Evolutionary conservation across 202 grass and related monocot genomes (phyloP), one percentile per base, ranked within the genome.

Genomic region (Setaria italica): DNA sequence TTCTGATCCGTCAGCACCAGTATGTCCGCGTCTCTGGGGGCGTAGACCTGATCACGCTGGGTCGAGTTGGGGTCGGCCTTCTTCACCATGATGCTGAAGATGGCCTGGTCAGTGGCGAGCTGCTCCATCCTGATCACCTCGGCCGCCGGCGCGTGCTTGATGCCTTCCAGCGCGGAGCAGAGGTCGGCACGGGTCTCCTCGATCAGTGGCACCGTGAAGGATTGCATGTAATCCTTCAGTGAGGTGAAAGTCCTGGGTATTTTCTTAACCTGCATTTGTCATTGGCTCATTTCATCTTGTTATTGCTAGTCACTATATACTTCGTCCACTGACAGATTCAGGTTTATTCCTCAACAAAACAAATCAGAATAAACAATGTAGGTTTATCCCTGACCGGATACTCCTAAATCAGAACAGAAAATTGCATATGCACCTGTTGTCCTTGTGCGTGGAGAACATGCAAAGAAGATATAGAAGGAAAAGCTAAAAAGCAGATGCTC

Each of bases 141-240:
- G n/a, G 74, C 19, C 0, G 67, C 62, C 8, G 89, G 81, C 19
- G 91, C 85, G 10, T 89, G 85, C 56, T 83, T 81, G 47, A 97
- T 84, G 0, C 65, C 54, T 79, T 94, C 88, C 46, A 98, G 37
- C 3, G 87, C 88, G 0, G 95, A 93, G 33, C 46, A 90, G 50
- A 93, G 85, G 53, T 98, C 95, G 7, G 91, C 76, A 3, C 83
- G 89, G 0, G 65, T 82, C 82, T 98, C 95, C 48, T 98, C 95
- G 25, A 93, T 57, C 74, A 95, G 34, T 13, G 93, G 92, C 70
- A 13, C 0, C 1, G 50, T 76, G 64, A 90, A 95, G 8, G 89
- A 95, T 5, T 59, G 9, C 21, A 92, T 63, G 62, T 98, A 95
- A 1, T 87, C 74, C 30, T 76, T 8, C 1, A 89, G 62, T 4